A percentile compares a stretch with the other conserved stretches of the same genome.
Conservation (phyloP, 257 asterid genomes). For the Ballota nigra region DNA sequence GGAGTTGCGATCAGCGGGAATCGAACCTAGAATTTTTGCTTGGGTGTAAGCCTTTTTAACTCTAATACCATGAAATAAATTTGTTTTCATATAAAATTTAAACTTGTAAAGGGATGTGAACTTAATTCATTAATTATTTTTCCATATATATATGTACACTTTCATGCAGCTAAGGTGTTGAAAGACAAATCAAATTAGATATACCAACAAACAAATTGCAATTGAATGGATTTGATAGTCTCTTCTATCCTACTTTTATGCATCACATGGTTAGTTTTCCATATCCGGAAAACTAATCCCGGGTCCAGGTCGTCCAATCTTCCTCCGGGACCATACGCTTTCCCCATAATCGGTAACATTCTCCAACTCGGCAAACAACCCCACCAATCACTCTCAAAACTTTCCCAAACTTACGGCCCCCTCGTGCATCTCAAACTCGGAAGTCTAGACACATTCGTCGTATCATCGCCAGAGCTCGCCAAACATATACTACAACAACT, state of each 20-base stretch:
- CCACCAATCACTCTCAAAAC: slow-evolving; percentile 22
- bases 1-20: too few species aligned
- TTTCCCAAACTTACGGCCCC: slow-evolving; percentile 32
- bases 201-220: not conserved
- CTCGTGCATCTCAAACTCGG: slow-evolving; percentile 28
- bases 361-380: slow-evolving; percentile 3
- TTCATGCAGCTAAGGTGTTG: not conserved
- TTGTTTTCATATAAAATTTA: too few species aligned
- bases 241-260: not conserved
- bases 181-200: not conserved
- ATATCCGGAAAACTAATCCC: not conserved
- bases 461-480: slow-evolving; percentile 31
- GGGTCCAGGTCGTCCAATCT: not conserved
- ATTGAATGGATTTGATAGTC: not conserved
- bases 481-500: slow-evolving; percentile 26
- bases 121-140: too few species aligned
- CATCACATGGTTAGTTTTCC: not conserved
- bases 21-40: too few species aligned
- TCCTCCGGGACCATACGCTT: slow-evolving; percentile 31
- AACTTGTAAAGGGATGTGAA: too few species aligned
- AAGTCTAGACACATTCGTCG: slow-evolving; percentile 11
- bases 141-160: not conserved
- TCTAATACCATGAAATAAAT: too few species aligned
- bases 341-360: slow-evolving; percentile 21
- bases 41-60: too few species aligned